phyloP scores from a whole-genome alignment of 306 rosid species.

The Rosa chinensis region DNA sequence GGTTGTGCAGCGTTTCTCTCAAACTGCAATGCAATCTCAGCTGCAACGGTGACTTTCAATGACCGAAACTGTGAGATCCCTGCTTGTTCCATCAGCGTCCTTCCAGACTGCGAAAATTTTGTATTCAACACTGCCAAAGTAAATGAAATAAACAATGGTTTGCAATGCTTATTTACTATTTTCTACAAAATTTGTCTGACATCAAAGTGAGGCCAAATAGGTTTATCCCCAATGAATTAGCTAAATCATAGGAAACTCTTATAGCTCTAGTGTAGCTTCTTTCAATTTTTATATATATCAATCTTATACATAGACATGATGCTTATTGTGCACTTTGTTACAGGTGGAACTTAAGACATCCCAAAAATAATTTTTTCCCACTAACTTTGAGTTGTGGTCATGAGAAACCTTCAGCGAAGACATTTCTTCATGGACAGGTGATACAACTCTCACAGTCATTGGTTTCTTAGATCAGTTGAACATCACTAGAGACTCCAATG shows the following conservation, averaged over 20 bases:
- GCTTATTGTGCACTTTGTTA: conserved; percentile 2
- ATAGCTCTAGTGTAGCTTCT: too few species aligned
- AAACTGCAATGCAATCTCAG: conserved; percentile 50
- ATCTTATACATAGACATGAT: conserved; percentile 8
- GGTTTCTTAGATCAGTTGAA: too few species aligned
- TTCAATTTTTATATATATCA: too few species aligned
- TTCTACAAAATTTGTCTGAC: background rate
- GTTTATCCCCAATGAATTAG: too few species aligned
- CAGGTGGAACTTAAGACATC: conserved; percentile 54
- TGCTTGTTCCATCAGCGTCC: conserved; percentile 85
- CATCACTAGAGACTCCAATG: too few species aligned
- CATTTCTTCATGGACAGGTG: too few species aligned
- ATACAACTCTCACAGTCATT: too few species aligned
- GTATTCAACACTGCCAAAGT: conserved; percentile 79
- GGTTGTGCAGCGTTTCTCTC: conserved; percentile 83
- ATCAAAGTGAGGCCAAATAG: conserved; percentile 2
- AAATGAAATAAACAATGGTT: background rate
- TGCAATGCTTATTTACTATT: background rate
- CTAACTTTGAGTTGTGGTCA: conserved; percentile 7
- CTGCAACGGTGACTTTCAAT: conserved; percentile 6
- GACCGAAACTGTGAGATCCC: conserved; percentile 53
- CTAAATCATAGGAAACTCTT: too few species aligned
- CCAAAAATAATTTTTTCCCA: conserved; percentile 37
- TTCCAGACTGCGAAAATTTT: conserved; percentile 74
- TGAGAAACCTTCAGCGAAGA: too few species aligned